These are phyloP conservation scores for Pseudonitzschia delicatissima DNA, from an alignment of 108 stramenopile genomes.

Conservation along the genomic window DNA sequence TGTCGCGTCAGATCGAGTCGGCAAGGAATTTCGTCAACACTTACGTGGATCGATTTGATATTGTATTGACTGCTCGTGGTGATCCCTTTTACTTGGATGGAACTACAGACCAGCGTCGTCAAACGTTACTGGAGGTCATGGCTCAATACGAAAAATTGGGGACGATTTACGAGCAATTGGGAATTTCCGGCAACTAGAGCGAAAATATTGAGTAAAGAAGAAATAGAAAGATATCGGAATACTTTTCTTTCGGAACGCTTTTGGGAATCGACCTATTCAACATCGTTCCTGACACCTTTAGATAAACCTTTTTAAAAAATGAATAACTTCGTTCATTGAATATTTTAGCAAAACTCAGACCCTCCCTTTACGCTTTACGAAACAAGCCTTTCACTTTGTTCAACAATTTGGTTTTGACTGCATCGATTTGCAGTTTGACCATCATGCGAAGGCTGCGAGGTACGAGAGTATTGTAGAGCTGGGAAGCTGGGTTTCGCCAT, in stretches of 20 bases:
- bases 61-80: conserved; percentile 67
- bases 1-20: conserved; percentile 69
- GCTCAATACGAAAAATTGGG: conserved; percentile 52
- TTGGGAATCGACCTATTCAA: too few relatives aligned
- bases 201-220: too few relatives aligned
- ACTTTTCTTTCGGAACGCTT: too few relatives aligned
- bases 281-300: too few relatives aligned
- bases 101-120: conserved; percentile 27
- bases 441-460: conserved; percentile 71
- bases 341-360: conserved; percentile 4
- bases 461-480: conserved; percentile 58
- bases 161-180: conserved; percentile 45
- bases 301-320: too few relatives aligned
- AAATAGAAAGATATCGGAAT: too few relatives aligned
- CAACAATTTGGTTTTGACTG: conserved; percentile 31
- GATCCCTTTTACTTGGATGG: conserved; percentile 63
- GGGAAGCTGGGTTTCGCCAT: conserved; percentile 76
- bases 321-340: conserved; percentile 7
- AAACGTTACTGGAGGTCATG: conserved; percentile 28
- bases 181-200: conserved; percentile 34
- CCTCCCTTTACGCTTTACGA: conserved; percentile 16
- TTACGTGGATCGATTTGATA: conserved; percentile 67
- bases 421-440: conserved; percentile 61
- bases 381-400: conserved; percentile 27
- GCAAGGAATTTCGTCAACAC: conserved; percentile 50